Evolutionary conservation across 441 rosid species (phyloP).

Genomic region (Erysimum cheiri): DNA sequence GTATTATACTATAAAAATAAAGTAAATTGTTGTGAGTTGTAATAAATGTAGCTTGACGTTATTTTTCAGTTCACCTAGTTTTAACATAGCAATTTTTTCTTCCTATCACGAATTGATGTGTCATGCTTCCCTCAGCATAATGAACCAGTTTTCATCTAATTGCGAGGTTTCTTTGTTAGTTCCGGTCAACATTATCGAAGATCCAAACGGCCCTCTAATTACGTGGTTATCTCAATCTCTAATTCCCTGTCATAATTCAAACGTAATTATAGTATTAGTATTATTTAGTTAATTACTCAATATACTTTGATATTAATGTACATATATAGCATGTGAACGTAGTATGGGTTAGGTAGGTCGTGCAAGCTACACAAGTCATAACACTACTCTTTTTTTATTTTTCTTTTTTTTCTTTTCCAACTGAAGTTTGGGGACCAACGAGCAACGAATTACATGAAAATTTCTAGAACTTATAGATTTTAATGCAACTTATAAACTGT

Average conservation of each 20-base stretch:
- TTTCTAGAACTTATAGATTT: not conserved
- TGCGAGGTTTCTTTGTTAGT: not conserved
- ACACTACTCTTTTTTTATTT: not conserved
- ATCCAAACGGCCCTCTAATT: not conserved
- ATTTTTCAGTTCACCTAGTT: not conserved
- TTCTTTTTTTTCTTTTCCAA: not conserved
- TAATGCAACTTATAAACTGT: not conserved
- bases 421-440: not conserved
- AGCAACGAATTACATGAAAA: conserved; percentile 2
- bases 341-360: conserved; percentile 33
- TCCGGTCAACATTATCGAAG: conserved; percentile 18
- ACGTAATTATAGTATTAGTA: not conserved
- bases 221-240: not conserved
- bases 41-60: not conserved
- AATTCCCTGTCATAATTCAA: not conserved
- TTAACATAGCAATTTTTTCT: not conserved
- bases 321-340: conserved; percentile 28
- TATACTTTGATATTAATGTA: conserved; percentile 6
- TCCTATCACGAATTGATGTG: not conserved
- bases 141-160: conserved; percentile 3
- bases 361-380: conserved; percentile 28
- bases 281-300: not conserved
- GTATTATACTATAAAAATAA: not conserved
- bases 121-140: conserved; percentile 36
- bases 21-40: not conserved